These are phyloP conservation scores for Candida rishiriensis DNA, from an alignment of 805 yeast genomes.

Conservation along the genomic window DNA sequence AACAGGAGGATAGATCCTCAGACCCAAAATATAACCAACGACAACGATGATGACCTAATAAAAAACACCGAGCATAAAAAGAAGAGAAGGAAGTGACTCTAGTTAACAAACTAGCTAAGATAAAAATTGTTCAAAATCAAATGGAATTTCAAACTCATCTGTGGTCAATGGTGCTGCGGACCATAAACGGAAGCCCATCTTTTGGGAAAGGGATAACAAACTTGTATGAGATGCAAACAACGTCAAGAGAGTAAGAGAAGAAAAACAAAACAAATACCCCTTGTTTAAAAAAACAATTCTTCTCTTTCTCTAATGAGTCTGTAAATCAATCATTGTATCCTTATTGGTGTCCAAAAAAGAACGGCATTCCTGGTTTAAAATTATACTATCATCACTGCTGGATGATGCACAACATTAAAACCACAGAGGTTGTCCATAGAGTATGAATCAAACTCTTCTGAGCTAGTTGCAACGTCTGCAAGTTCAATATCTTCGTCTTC, in stretches of 20 bases:
- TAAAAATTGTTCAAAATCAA: conserved; percentile 30
- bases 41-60: neutral
- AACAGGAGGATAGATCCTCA: too few relatives aligned
- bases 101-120: conserved; percentile 5
- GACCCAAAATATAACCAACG: too few relatives aligned
- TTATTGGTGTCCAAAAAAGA: too few relatives aligned
- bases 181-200: conserved; percentile 22
- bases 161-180: conserved; percentile 38
- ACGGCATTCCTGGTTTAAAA: too few relatives aligned
- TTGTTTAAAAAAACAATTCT: conserved; percentile 6
- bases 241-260: neutral
- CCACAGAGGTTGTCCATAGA: conserved; percentile 29
- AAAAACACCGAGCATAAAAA: neutral
- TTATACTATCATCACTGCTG: conserved; percentile 32
- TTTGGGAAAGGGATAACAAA: conserved; percentile 3
- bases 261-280: conserved; percentile 21
- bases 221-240: conserved; percentile 1
- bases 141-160: conserved; percentile 24
- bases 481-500: neutral
- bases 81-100: too few relatives aligned
- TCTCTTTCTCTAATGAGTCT: too few relatives aligned
- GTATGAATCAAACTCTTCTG: conserved; percentile 12
- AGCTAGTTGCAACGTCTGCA: neutral
- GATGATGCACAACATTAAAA: conserved; percentile 37
- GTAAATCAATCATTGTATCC: too few relatives aligned